Base-by-base conservation (phyloP, 176 grass and related monocot genomes). In the sorghum (Sorghum bicolor) region DNA sequence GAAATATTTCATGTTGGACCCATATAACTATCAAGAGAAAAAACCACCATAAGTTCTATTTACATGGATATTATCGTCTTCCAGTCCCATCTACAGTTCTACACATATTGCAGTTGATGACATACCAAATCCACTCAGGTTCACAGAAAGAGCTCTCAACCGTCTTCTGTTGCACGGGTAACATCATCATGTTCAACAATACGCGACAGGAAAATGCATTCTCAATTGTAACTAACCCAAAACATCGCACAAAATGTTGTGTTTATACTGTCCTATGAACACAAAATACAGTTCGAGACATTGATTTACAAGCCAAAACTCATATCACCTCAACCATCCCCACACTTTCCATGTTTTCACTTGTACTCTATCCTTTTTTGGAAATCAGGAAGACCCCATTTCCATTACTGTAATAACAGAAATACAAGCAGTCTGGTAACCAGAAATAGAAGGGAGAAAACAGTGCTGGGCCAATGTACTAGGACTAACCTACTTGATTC, bases 131-230 rank as follows among this genome's bases (percentile, higher is more conserved):
- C 32, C 16, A 64, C 8, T 30, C 4, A 39, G 39, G 40, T 30
- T 15, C 16, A 75, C 5, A 12, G 24, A 40, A 84, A 45, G 17
- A 84, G 4, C 10, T 47, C 28, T 40, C 25, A 69, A 64, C 6
- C 29, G 24, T 64, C 76, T 70, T 16, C 31, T 69, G 3, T 41
- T 41, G 33, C 47, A 71, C 33, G 6, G 53, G 20, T 75, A 83
- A 50, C 17, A 83, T 78, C 30, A 79, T 43, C 16, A 83, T 78
- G 8, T 84, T 57, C 15, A 64, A 55, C 2, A 85, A 80, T 30
- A 30, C 31, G 2, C 40, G 29, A 76, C n/a, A 52, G 64, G 19
- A 86, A 64, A 85, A 76, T 64, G 41, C 6, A 77, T 68, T 77
- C 26, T 84, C 77, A 80, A 22, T 44, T 68, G 47, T 32, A 41